These are phyloP conservation scores for Nannochloris sp. DNA, from an alignment of 139 green algal genomes.

Conservation along the genomic window DNA sequence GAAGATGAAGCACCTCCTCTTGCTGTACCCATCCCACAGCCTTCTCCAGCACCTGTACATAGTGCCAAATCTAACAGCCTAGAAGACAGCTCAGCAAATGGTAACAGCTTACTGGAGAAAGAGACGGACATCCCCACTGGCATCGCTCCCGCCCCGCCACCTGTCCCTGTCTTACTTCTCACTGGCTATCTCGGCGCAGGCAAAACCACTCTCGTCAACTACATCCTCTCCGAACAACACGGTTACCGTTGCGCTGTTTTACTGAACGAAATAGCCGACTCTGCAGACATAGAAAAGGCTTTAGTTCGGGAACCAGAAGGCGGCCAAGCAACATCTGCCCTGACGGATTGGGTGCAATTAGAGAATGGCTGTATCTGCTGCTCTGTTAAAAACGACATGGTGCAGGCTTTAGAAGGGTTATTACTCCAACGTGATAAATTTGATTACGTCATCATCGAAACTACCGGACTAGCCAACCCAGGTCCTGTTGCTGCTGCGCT, in stretches of 20 bases:
- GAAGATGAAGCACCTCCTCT: not conserved
- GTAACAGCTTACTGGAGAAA: not conserved
- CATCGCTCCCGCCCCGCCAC: not conserved
- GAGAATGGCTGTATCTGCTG: constrained; percentile 98
- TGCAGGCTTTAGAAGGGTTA: constrained; percentile 55
- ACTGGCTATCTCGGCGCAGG: constrained; percentile 46
- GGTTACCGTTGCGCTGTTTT: constrained; percentile 78
- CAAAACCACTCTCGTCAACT: constrained; percentile 86
- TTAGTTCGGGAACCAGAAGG: constrained; percentile 56
- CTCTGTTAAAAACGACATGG: constrained; percentile 86
- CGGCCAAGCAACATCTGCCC: constrained; percentile 14
- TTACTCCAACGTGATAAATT: constrained; percentile 49
- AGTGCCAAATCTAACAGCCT: too few species aligned
- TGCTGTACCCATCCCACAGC: not conserved
- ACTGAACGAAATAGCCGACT: constrained; percentile 82
- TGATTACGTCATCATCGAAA: constrained; percentile 90
- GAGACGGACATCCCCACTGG: not conserved
- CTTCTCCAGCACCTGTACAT: not conserved
- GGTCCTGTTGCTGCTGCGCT: constrained; percentile 74
- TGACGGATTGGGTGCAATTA: constrained; percentile 89
- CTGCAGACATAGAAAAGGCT: constrained; percentile 69
- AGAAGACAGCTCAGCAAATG: too few species aligned
- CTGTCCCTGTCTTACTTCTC: constrained; percentile 59
- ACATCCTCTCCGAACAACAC: constrained; percentile 79
- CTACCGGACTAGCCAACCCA: constrained; percentile 82